These are phyloP conservation scores for Eudorina sp. DNA, from an alignment of 139 green algal genomes.

Conservation along the genomic window DNA sequence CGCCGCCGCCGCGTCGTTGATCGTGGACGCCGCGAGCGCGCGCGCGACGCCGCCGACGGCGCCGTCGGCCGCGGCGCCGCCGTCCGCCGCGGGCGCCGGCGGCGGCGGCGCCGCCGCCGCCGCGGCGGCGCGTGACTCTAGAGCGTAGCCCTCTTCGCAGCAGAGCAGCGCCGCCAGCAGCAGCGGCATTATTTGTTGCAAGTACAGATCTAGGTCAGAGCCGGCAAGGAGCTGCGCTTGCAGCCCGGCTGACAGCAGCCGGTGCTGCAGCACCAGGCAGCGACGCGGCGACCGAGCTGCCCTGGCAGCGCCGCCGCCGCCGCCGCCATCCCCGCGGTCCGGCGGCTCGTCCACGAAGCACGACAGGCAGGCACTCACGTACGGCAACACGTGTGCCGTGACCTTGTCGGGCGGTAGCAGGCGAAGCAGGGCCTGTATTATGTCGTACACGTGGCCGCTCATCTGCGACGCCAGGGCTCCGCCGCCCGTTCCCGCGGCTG, in stretches of 20 bases:
- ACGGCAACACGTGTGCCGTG: background rate
- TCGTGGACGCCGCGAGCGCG: background rate
- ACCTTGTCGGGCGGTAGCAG: constrained; percentile 14
- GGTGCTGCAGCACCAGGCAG: constrained; percentile 1
- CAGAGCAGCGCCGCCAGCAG: constrained; percentile 21
- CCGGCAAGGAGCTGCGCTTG: background rate
- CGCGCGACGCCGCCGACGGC: constrained; percentile 5
- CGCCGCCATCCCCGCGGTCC: background rate
- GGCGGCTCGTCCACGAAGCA: background rate
- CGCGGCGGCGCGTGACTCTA: background rate
- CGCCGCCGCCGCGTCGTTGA: constrained; percentile 22
- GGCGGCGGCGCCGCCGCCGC: background rate
- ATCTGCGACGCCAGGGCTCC: background rate
- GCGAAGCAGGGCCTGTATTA: background rate
- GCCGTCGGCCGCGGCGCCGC: background rate
- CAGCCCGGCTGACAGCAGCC: constrained; percentile 9
- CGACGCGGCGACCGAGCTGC: background rate
- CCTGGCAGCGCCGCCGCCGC: background rate
- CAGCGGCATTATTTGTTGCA: constrained; percentile 11
- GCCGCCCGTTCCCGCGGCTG: too few species aligned
- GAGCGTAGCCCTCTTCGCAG: background rate
- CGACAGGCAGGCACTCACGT: constrained; percentile 9
- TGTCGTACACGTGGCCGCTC: background rate
- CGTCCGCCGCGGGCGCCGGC: background rate
- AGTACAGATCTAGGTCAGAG: background rate